Conservation (phyloP, 208 protist genomes). For the Trypanosoma caninum region DNA sequence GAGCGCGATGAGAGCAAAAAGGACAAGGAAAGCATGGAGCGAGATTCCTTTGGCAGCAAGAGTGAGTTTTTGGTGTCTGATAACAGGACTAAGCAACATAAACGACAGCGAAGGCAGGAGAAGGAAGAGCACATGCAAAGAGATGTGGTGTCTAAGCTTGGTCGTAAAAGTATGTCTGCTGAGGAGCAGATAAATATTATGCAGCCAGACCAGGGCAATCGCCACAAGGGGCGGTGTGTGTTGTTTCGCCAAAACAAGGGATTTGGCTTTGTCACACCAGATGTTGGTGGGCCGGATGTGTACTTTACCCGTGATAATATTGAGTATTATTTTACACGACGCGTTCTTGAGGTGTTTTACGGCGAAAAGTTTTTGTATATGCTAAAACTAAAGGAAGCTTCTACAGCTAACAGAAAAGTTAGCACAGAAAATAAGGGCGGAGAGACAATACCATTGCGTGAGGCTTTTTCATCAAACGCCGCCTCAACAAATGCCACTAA, state of each 20-base stretch:
- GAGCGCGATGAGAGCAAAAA: not conserved
- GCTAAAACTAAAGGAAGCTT: slow-evolving; percentile 6
- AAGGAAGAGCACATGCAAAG: slow-evolving; percentile 1
- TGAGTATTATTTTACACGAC: slow-evolving; percentile 52
- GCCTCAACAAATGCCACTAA: not conserved
- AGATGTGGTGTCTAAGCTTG: not conserved
- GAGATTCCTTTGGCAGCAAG: not conserved
- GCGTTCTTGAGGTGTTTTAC: slow-evolving; percentile 52
- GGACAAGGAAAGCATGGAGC: not conserved
- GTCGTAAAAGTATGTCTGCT: slow-evolving; percentile 22
- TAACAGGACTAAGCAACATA: not conserved
- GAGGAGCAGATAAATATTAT: slow-evolving; percentile 71
- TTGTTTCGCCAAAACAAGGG: slow-evolving; percentile 58
- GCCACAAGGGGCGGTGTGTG: slow-evolving; percentile 55
- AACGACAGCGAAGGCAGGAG: not conserved
- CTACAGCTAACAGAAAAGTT: not conserved
- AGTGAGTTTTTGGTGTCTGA: not conserved
- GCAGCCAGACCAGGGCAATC: slow-evolving; percentile 46
- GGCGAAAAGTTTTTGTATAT: slow-evolving; percentile 5
- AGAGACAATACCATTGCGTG: too few relatives aligned
- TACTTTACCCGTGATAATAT: slow-evolving; percentile 74
- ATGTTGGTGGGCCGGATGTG: slow-evolving; percentile 72
- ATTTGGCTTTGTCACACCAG: slow-evolving; percentile 77
- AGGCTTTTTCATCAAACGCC: too few relatives aligned
- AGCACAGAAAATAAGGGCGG: not conserved